These are phyloP conservation scores for Wickerhamomyces sp. DNA, from an alignment of 1,139 yeast species.

Conservation along the genomic window DNA sequence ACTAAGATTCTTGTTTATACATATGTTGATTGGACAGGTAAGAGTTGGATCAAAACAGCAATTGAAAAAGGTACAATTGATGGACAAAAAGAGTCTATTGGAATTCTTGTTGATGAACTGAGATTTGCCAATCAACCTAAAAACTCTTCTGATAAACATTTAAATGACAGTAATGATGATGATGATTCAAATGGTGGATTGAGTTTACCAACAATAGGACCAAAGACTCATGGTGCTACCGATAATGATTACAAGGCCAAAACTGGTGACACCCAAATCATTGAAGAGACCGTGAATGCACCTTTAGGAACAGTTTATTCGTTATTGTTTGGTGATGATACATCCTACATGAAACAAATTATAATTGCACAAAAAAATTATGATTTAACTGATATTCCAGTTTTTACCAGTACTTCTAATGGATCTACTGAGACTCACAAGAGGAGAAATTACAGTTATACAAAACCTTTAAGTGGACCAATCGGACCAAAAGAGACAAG, in stretches of 20 bases:
- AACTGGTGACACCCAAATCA: constrained; percentile 55
- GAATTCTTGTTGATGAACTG: constrained; percentile 39
- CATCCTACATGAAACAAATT: constrained; percentile 48
- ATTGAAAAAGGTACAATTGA: constrained; percentile 61
- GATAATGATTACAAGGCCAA: constrained; percentile 44
- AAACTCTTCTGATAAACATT: no score
- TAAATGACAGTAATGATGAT: constrained; percentile 8
- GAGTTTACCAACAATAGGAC: constrained; percentile 41
- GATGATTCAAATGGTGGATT: constrained; percentile 17
- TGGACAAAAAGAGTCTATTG: constrained; percentile 57
- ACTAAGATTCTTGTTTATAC: constrained; percentile 67
- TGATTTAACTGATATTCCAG: constrained; percentile 57
- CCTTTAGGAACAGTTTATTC: constrained; percentile 78
- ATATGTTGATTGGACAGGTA: constrained; percentile 73
- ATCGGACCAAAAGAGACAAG: constrained; percentile 94
- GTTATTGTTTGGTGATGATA: constrained; percentile 71
- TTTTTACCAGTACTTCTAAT: constrained; percentile 31
- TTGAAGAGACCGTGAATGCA: constrained; percentile 58
- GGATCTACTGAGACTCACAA: no score
- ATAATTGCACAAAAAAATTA: constrained; percentile 66
- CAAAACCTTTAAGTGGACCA: constrained; percentile 75
- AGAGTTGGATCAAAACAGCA: constrained; percentile 42
- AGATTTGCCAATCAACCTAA: no score
- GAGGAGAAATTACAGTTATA: constrained; percentile 65
- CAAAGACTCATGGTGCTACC: constrained; percentile 53